Evolutionary conservation across 305 asterid species (phyloP), one percentile per base, ranked within the genome.

Genomic region (Solanum chacoense): DNA sequence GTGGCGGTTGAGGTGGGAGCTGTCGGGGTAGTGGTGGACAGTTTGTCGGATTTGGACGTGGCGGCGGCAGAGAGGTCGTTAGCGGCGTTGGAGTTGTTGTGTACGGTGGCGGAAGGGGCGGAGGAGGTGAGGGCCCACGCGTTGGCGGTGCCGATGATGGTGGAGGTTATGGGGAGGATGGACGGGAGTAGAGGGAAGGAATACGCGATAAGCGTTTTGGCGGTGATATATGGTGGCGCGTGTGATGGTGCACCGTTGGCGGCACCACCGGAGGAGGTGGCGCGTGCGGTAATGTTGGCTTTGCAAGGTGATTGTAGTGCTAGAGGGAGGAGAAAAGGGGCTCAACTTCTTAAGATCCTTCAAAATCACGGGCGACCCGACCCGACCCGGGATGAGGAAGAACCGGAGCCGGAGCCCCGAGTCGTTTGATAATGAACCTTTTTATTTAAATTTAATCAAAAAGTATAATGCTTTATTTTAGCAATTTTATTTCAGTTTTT

Each of bases 61-160:
- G 92, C 95, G 14, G 93, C 91, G 90, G 96, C 94, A 77, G 98
- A 94, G 92, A 90, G 98, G 88, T 92, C 94, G 3, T 88, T 95
- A 74, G 98, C 98, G 37, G 94, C 96, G 84, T 59, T 95, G 93
- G 98, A 95, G 63, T 91, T 95, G 11, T 55, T 95, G 35, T 95
- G 98, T 90, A 95, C 96, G 92, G 90, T 94, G 89, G 93, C 91
- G 84, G 98, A 94, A 63, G 98, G 98, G 32, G 95, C 97, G 81
- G 96, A 88, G 88, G 98, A 92, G 91, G 96, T 95, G 78, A 89
- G 94, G 92, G 86, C 90, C 0, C 97, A 95, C 92, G 98, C 97
- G 13, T 91, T 95, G 35, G 94, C 96, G 24, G 98, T 95, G 91
- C 98, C 97, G 65, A 94, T 95, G 98, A 93, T 95, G 98, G 98